Evolutionary conservation across 805 yeast species (phyloP).

Genomic region (Kuraishia floccosa): DNA sequence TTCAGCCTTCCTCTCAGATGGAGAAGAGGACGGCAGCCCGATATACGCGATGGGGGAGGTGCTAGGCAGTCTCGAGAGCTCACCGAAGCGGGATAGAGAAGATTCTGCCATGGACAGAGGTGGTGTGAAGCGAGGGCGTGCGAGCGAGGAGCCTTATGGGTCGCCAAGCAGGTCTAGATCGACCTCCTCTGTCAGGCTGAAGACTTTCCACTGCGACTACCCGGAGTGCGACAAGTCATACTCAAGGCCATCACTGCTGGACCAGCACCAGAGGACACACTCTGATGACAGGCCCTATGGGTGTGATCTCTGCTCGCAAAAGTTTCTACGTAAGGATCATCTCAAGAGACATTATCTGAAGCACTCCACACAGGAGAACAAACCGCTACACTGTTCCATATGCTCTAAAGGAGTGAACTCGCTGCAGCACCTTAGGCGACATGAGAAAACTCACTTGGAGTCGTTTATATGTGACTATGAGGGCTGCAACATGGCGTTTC

Average conservation of each 20-base stretch:
- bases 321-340: slow-evolving; percentile 72
- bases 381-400: slow-evolving; percentile 59
- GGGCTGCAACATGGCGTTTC: slow-evolving; percentile 57
- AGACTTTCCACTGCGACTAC: slow-evolving; percentile 50
- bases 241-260: slow-evolving; percentile 69
- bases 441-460: slow-evolving; percentile 68
- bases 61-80: too few species aligned
- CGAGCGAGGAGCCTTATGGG: too few species aligned
- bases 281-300: slow-evolving; percentile 68
- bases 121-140: too few species aligned
- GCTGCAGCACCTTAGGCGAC: slow-evolving; percentile 71
- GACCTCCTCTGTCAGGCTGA: slow-evolving; percentile 35
- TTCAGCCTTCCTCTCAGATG: too few species aligned
- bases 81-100: too few species aligned
- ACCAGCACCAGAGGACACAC: slow-evolving; percentile 74
- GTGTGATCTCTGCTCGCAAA: slow-evolving; percentile 52
- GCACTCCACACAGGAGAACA: slow-evolving; percentile 39
- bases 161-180: slow-evolving; percentile 15
- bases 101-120: too few species aligned
- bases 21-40: too few species aligned
- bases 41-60: too few species aligned
- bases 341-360: slow-evolving; percentile 63
- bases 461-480: slow-evolving; percentile 51
- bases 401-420: slow-evolving; percentile 83
- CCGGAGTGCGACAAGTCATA: slow-evolving; percentile 68